phyloP scores from a whole-genome alignment of 345 rosid genomes.

The Garcia nutans region DNA sequence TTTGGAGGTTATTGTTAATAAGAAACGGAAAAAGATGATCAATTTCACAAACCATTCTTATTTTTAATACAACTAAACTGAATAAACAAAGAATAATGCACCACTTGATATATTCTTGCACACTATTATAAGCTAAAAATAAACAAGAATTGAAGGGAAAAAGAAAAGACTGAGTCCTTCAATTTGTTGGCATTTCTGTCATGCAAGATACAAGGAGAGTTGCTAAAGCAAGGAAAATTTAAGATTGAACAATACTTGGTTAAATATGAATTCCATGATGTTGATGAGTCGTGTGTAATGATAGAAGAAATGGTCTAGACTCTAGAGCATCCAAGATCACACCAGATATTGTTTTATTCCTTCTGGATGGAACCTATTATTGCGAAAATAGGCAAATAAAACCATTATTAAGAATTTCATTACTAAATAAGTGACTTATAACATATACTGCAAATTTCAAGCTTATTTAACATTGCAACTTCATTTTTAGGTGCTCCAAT shows the following conservation, averaged over 20 bases:
- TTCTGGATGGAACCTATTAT: neutral
- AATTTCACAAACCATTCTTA: too few species aligned
- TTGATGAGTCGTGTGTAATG: neutral
- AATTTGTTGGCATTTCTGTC: neutral
- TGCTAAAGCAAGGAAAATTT: neutral
- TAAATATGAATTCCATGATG: neutral
- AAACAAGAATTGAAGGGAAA: too few species aligned
- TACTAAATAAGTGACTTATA: neutral
- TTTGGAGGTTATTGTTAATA: neutral
- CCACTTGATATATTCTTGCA: too few species aligned
- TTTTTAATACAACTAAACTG: too few species aligned
- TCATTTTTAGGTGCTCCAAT: neutral
- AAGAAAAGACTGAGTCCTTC: too few species aligned
- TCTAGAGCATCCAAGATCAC: neutral
- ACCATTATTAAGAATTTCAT: too few species aligned
- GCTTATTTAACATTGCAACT: neutral
- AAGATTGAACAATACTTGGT: neutral
- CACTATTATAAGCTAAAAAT: too few species aligned
- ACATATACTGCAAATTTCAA: neutral
- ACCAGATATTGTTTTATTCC: neutral
- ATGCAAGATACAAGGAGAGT: neutral
- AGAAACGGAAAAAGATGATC: neutral
- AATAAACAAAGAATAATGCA: too few species aligned
- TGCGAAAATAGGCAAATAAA: too few species aligned
- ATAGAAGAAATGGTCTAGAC: conserved; percentile 2